phyloP scores from a whole-genome alignment of 177 flowering plant genomes.

The Vitis hybrid region DNA sequence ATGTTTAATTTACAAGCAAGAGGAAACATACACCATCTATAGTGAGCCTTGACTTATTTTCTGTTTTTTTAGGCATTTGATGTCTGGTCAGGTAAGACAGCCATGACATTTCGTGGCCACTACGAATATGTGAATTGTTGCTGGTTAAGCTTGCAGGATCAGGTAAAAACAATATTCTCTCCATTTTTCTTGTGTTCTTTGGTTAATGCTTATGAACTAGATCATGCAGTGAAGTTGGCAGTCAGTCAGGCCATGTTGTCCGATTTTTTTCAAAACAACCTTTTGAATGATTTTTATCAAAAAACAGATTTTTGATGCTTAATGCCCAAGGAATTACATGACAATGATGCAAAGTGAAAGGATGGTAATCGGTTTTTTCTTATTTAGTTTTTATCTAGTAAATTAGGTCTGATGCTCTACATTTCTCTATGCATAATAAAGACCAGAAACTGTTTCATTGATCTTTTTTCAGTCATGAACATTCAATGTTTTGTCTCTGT shows the following conservation, averaged over 20 bases:
- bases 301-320: background rate
- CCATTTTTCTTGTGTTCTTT: background rate
- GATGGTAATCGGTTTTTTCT: too few species aligned
- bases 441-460: too few species aligned
- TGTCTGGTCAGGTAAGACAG: conserved; percentile 82
- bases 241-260: background rate
- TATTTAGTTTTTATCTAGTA: too few species aligned
- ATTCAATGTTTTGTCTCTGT: background rate
- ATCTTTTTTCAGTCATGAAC: too few species aligned
- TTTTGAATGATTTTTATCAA: background rate
- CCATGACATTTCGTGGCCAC: conserved; percentile 71
- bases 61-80: conserved; percentile 65
- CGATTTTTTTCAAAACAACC: background rate
- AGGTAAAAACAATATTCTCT: conserved; percentile 43
- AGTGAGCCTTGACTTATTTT: background rate
- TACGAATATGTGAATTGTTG: conserved; percentile 89
- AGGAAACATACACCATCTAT: background rate
- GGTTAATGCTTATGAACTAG: background rate
- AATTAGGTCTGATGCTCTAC: too few species aligned
- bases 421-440: too few species aligned
- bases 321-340: background rate
- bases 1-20: too few species aligned
- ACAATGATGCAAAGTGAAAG: background rate
- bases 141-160: conserved; percentile 78
- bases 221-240: background rate